A percentile compares a stretch with the other conserved stretches of the same genome.
Evolutionary conservation across 208 protist species (phyloP).

Genomic region (Acanthamoeba triangularis): DNA sequence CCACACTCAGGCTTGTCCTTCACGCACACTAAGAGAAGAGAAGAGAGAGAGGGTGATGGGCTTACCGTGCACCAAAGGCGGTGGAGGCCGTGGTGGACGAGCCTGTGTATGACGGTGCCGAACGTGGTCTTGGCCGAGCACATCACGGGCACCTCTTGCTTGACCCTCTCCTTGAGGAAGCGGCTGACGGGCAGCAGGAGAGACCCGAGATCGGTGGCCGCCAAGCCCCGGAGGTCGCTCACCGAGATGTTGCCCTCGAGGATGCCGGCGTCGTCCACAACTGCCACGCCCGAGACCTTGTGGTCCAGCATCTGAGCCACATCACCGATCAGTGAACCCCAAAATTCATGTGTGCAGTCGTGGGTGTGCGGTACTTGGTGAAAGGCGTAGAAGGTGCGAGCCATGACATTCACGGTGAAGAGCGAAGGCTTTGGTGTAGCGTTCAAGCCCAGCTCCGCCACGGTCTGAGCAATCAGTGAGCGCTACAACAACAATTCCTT

Average conservation of each 20-base stretch:
- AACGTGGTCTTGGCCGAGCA: conserved; percentile 9
- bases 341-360: too few relatives aligned
- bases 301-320: conserved; percentile 26
- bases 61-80: conserved; percentile 44
- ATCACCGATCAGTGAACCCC: background rate
- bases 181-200: background rate
- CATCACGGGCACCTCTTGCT: background rate
- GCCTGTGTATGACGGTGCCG: background rate
- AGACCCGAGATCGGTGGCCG: conserved; percentile 4
- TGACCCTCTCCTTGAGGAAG: conserved; percentile 44
- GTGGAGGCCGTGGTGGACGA: background rate
- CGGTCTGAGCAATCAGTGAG: background rate
- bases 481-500: too few relatives aligned
- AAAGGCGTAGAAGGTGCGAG: conserved; percentile 22
- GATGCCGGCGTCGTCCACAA: background rate
- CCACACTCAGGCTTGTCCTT: too few relatives aligned
- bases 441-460: conserved; percentile 22
- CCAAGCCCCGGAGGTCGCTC: conserved; percentile 25
- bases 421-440: background rate
- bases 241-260: conserved; percentile 29
- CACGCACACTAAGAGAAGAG: too few relatives aligned
- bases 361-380: background rate
- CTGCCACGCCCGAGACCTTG: conserved; percentile 1
- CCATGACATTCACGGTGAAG: conserved; percentile 8
- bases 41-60: too few relatives aligned